These are phyloP conservation scores for Sporisorium scitamineum DNA, from an alignment of 1,284 basidiomycete species.

Conservation along the genomic window DNA sequence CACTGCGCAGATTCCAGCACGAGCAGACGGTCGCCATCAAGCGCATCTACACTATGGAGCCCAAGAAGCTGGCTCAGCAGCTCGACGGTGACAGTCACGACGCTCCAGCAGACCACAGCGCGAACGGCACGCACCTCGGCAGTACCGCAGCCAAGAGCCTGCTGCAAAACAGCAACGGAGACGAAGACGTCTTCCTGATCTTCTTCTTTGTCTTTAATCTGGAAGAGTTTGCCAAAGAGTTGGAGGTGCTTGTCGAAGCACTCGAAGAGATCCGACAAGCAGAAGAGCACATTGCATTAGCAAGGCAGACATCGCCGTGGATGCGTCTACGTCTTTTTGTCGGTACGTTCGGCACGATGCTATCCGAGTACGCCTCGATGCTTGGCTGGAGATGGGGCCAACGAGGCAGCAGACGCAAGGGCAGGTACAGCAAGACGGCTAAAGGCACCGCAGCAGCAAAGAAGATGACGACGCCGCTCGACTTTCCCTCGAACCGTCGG, in stretches of 20 bases:
- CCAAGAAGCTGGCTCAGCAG: constrained; percentile 27
- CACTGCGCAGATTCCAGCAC: constrained; percentile 56
- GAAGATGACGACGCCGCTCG: constrained; percentile 73
- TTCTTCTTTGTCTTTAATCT: constrained; percentile 66
- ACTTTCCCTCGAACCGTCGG: constrained; percentile 83
- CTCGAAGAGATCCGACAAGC: constrained; percentile 50
- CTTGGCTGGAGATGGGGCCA: constrained; percentile 40
- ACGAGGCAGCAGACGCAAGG: neutral
- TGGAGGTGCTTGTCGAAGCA: constrained; percentile 49
- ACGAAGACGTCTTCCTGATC: constrained; percentile 64
- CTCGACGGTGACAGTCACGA: neutral
- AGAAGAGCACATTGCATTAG: constrained; percentile 47
- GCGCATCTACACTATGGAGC: constrained; percentile 63
- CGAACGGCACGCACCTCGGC: neutral
- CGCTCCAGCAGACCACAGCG: neutral
- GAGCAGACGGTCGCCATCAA: constrained; percentile 64
- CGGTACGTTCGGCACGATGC: constrained; percentile 18
- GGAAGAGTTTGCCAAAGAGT: constrained; percentile 62
- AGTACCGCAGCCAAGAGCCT: constrained; percentile 3
- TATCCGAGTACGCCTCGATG: constrained; percentile 26
- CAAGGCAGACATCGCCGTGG: constrained; percentile 39
- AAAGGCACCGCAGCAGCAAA: constrained; percentile 6
- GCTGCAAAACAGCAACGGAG: constrained; percentile 37
- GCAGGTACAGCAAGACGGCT: constrained; percentile 2
- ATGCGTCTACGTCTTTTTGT: constrained; percentile 33